Base-by-base conservation (phyloP, 2,329 filamentous ascomycete genomes). In the Calonectria honghensis region DNA sequence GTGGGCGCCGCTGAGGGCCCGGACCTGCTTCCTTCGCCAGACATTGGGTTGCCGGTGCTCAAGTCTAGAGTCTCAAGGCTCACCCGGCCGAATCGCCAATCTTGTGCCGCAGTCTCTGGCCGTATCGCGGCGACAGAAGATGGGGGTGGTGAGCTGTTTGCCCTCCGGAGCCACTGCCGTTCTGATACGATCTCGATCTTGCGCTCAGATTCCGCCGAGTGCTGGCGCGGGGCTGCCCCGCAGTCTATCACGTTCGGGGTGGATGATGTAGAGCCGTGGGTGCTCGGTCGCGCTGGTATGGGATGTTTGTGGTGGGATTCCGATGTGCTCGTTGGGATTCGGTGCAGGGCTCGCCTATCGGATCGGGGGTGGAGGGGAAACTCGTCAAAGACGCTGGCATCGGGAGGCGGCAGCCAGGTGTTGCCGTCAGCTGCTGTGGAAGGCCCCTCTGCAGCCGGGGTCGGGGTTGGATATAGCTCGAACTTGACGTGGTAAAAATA, bases 1-100 rank as follows among this genome's bases (percentile, higher is more conserved):
- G 83, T 89, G 78, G 83, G 90, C 83, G 84, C 91, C 82, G 85
- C 91, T 83, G 80, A 88, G 79, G 88, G 85, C 32, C 88, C 86
- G 20, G 85, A 82, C 73, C 88, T 88, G 82, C 76, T 86, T 59
- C 75, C 81, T 35, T 85, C 81, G 9, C 82, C 82, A 20, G 84
- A 79, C 83, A 86, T 86, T 68, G 78, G 80, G 67, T 70, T 74
- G 10, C 75, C 81, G 45, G 73, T 74, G 31, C 75, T 74, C 72
- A 96, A 93, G 84, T 98, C 94, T 84, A 98, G 92, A 81, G 94
- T 95, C 84, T 96, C 93, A 52, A 98, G 91, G 69, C 90, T 91
- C 68, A 98, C 90, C n/a, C 88, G 89, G 57, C 94, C 94, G 83
- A 97, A 95, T 68, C 97, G 90, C 93, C 95, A 96, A 84, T 98